phyloP scores from a whole-genome alignment of 441 rosid species.

The Bruguiera hainesii region DNA sequence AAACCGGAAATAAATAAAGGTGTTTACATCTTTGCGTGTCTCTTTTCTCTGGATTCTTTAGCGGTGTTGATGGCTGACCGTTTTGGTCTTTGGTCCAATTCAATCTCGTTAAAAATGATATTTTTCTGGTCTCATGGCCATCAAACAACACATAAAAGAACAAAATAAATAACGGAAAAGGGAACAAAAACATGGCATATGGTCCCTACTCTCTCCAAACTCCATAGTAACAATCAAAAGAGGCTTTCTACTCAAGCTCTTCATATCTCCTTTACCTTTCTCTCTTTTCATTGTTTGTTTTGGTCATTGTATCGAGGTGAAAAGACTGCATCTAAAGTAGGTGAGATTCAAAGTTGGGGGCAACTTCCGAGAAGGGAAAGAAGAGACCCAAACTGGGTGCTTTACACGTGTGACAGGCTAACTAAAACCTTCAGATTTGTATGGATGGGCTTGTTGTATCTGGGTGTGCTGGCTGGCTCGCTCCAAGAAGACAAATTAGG shows the following conservation, averaged over 20 bases:
- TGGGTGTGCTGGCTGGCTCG: no score
- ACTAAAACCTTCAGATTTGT: no score
- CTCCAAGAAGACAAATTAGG: no score
- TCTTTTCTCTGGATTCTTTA: slow-evolving; percentile 36
- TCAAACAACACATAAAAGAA: slow-evolving; percentile 18
- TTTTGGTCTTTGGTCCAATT: slow-evolving; percentile 45
- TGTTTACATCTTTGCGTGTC: slow-evolving; percentile 26
- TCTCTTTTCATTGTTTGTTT: slow-evolving; percentile 1
- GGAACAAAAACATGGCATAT: background rate
- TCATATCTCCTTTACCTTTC: background rate
- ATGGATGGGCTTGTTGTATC: no score
- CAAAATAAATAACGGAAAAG: background rate
- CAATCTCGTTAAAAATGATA: slow-evolving; percentile 29
- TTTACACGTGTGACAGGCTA: no score
- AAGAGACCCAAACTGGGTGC: no score
- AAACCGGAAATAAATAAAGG: slow-evolving; percentile 12
- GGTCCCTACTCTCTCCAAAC: slow-evolving; percentile 15
- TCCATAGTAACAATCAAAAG: slow-evolving; percentile 21
- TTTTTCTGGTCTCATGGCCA: slow-evolving; percentile 26
- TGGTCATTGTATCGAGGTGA: background rate
- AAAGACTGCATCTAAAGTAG: slow-evolving; percentile 17
- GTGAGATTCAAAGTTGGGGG: slow-evolving; percentile 14
- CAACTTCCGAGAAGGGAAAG: slow-evolving; percentile 16
- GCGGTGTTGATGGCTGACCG: background rate
- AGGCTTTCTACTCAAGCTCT: slow-evolving; percentile 6